Evolutionary conservation across 2,329 filamentous ascomycete genomes (phyloP), one percentile per base, ranked within the genome.

Genomic region (Aureobasidium sp.): DNA sequence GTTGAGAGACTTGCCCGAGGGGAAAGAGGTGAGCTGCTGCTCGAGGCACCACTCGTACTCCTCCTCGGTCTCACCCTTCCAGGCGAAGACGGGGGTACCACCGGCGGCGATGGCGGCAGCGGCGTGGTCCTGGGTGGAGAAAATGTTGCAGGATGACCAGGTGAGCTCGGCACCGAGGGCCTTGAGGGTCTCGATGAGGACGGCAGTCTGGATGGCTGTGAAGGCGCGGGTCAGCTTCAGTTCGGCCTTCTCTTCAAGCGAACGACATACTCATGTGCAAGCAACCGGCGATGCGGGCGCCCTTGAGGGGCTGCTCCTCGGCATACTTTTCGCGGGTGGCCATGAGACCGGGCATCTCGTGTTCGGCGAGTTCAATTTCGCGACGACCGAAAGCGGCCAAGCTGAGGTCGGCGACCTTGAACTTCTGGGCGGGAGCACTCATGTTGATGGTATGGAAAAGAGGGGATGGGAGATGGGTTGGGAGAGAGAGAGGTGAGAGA

Each of bases 1-100:
- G 88, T 99, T 99, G 72, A 99, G 88, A 79, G 87, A 87, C 85
- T 96, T 87, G 85, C 85, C 88, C 74, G 96, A 91, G 82, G 96
- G 96, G 89, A 99, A 99, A 76, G 94, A 88, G 68, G 83, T 78
- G 73, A 99, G 88, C 84, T 97, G 94, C 85, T 99, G 94, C 85
- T 97, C 93, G 74, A 97, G 83, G 81, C 94, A 99, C 94, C 94
- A 97, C 79, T 96, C 85, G 86, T 97, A 99, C 84, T 97, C 94
- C 82, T 97, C 94, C 81, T 99, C 94, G 71, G 93, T 96, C 90
- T 99, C 94, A 74, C 92, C 85, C 79, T 88, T 88, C 85, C 85
- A 88, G 71, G 85, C 85, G 73, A 88, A 88, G 72, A 99, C 93
- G 72, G 93, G 92, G 68, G 95, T 88, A 77, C 93, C 94, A 60